A percentile compares a stretch with the other conserved stretches of the same genome.
These are phyloP conservation scores for Millerozyma miso DNA, from an alignment of 805 yeast genomes.

Conservation along the genomic window DNA sequence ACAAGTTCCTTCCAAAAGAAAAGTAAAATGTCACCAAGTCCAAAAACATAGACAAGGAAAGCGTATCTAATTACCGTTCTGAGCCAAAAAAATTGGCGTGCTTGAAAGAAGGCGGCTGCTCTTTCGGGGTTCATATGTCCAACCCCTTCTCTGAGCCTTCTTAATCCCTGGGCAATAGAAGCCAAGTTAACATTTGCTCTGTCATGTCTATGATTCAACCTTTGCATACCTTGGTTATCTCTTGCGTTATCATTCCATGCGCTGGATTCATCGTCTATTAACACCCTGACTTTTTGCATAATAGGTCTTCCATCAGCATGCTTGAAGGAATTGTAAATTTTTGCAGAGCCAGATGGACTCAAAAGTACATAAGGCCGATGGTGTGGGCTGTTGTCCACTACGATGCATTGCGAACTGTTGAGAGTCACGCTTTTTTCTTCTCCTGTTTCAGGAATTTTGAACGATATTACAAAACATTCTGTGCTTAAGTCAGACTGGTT, in stretches of 20 bases:
- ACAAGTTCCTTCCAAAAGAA: slow-evolving; percentile 5
- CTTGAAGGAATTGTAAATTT: slow-evolving; percentile 15
- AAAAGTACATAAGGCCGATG: slow-evolving; percentile 36
- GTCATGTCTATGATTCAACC: not conserved
- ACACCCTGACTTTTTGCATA: slow-evolving; percentile 23
- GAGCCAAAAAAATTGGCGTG: not conserved
- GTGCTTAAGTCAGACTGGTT: slow-evolving; percentile 24
- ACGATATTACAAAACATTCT: slow-evolving; percentile 20
- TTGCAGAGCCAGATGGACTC: slow-evolving; percentile 32
- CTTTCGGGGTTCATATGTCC: not conserved
- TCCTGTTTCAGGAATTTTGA: slow-evolving; percentile 11
- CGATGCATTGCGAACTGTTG: slow-evolving; percentile 39
- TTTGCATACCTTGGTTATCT: not conserved
- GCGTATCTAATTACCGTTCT: slow-evolving; percentile 3
- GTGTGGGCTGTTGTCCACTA: slow-evolving; percentile 26
- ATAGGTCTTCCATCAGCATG: slow-evolving; percentile 11
- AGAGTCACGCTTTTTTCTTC: slow-evolving; percentile 15
- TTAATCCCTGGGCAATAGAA: not conserved
- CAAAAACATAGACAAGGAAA: slow-evolving; percentile 9
- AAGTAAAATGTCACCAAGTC: slow-evolving; percentile 4
- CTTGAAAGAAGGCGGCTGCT: slow-evolving; percentile 1
- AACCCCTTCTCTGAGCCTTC: not conserved
- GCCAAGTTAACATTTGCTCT: not conserved
- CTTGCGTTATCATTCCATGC: not conserved
- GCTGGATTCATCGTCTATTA: slow-evolving; percentile 9